Percentiles rank a stretch among this genome's conserved stretches.
These are phyloP conservation scores for Cinnamomum micranthum DNA, from an alignment of 164 flowering plant species.

Conservation along the genomic window DNA sequence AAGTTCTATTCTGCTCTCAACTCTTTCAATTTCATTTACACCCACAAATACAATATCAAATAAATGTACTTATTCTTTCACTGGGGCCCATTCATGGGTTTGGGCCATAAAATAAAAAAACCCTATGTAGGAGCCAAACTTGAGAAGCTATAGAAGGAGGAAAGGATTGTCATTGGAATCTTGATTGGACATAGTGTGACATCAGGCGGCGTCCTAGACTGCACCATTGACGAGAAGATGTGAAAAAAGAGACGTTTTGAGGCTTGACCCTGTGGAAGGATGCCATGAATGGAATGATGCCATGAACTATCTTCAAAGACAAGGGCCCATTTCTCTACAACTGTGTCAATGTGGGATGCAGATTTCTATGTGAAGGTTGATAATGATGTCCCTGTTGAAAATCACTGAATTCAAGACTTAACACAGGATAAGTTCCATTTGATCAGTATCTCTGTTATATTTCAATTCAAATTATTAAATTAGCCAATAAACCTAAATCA, in stretches of 20 bases:
- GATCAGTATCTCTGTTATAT: no score
- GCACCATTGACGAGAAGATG: constrained; percentile 63
- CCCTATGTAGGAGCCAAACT: constrained; percentile 42
- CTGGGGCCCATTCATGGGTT: background rate
- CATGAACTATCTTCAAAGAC: constrained; percentile 82
- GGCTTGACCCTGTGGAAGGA: constrained; percentile 69
- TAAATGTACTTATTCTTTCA: background rate
- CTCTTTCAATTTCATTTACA: background rate
- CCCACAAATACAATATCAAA: background rate
- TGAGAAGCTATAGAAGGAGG: constrained; percentile 62
- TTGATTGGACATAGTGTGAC: constrained; percentile 80
- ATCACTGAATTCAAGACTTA: no score
- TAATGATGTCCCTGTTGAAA: constrained; percentile 66
- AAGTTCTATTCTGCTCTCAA: constrained; percentile 27
- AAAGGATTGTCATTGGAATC: constrained; percentile 68
- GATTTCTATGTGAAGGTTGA: constrained; percentile 82
- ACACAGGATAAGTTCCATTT: no score
- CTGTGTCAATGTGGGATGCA: constrained; percentile 66
- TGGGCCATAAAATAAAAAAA: background rate
- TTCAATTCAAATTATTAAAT: no score
- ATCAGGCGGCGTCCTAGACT: constrained; percentile 57
- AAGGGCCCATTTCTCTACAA: constrained; percentile 59
- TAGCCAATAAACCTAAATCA: no score
- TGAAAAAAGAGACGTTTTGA: constrained; percentile 54
- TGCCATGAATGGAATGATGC: constrained; percentile 85